A percentile compares a stretch with the other conserved stretches of the same genome.
These are phyloP conservation scores for Penicillium occitanis DNA, from an alignment of 2,329 filamentous ascomycete genomes.

Conservation along the genomic window DNA sequence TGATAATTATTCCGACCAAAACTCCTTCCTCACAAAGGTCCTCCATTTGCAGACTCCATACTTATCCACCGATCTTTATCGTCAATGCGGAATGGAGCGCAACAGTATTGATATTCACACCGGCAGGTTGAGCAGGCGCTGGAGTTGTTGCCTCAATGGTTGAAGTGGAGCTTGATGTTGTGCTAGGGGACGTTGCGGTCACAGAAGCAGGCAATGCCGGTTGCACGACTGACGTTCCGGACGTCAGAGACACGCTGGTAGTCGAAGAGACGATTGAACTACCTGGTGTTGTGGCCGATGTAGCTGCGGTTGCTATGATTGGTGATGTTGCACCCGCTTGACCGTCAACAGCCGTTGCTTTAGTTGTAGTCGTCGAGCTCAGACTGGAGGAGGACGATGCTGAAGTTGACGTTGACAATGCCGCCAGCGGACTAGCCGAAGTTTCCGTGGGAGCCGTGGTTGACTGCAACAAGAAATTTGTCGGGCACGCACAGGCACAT, in stretches of 20 bases:
- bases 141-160: neutral
- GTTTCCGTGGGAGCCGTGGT: neutral
- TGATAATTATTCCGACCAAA: neutral
- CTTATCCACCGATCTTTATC: conserved; percentile 15
- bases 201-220: neutral
- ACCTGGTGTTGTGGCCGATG: neutral
- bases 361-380: neutral
- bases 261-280: neutral
- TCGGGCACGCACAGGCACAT: conserved; percentile 20
- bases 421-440: neutral
- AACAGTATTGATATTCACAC: conserved; percentile 20
- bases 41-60: neutral
- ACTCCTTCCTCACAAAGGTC: neutral
- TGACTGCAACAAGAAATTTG: neutral
- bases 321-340: neutral
- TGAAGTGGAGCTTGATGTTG: neutral
- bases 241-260: neutral
- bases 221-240: conserved; percentile 3
- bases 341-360: neutral
- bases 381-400: neutral
- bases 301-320: neutral
- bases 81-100: conserved; percentile 18
- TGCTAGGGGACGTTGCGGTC: neutral
- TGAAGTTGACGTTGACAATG: neutral
- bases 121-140: neutral